phyloP scores from a whole-genome alignment of 169 alveolate genomes.

The Plasmodium vivax region DNA sequence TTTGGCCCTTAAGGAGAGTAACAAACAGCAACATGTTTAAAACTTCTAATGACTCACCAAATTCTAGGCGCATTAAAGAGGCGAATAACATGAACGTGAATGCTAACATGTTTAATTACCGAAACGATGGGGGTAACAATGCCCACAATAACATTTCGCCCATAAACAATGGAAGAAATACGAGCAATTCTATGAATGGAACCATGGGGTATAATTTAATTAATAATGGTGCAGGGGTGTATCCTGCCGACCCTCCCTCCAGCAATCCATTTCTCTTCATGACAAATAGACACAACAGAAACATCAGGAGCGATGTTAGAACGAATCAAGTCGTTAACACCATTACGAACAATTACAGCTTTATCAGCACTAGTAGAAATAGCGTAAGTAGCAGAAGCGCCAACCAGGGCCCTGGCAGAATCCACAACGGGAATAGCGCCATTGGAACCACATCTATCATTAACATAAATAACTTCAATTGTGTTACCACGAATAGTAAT shows the following conservation, averaged over 20 bases:
- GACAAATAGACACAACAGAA: constrained; percentile 1
- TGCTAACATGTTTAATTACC: neutral
- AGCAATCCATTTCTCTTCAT: neutral
- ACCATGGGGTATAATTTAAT: constrained; percentile 1
- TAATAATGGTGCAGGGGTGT: neutral
- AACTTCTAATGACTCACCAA: neutral
- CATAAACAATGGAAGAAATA: neutral
- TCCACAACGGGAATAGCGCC: neutral
- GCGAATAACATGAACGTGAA: constrained; percentile 2
- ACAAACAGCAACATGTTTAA: neutral
- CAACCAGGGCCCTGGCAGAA: neutral
- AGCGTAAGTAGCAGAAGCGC: neutral
- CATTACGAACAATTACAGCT: neutral
- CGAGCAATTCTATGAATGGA: neutral
- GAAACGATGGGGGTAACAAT: neutral
- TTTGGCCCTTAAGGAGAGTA: constrained; percentile 60
- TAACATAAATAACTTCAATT: neutral
- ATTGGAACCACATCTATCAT: neutral
- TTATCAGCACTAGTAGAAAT: constrained; percentile 6
- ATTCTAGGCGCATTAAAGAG: neutral
- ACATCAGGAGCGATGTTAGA: neutral
- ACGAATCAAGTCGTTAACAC: constrained; percentile 7
- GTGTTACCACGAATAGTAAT: neutral
- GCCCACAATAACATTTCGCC: neutral
- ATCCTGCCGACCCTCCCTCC: neutral